Percentiles rank a stretch among this genome's conserved stretches.
phyloP scores from a whole-genome alignment of 306 rosid species.

The Prunus mira region DNA sequence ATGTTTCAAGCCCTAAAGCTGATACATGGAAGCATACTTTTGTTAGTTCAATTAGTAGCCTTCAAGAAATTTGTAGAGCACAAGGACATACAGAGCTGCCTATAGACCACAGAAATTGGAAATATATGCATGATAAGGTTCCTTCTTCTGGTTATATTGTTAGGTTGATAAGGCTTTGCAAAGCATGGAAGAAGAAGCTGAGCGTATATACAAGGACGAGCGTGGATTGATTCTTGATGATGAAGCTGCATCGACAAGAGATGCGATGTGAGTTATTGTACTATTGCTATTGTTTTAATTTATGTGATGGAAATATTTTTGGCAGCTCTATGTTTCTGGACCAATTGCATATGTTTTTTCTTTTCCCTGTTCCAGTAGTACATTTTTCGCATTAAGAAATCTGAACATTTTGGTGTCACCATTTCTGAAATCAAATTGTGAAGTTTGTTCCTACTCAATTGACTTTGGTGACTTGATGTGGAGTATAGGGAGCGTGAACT shows the following conservation, averaged over 20 bases:
- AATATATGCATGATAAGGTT: not conserved
- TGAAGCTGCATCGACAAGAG: conserved; percentile 96
- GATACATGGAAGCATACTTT: not conserved
- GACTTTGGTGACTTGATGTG: not conserved
- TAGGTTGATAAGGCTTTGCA: conserved; percentile 90
- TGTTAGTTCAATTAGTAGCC: not conserved
- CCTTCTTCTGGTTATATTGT: conserved; percentile 11
- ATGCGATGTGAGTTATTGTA: conserved; percentile 78
- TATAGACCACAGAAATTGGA: not conserved
- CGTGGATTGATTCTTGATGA: conserved; percentile 77
- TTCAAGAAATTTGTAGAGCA: not conserved
- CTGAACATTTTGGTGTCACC: not conserved
- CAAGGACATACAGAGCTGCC: not conserved
- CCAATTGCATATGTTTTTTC: not conserved
- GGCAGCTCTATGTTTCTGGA: not conserved
- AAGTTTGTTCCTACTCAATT: not conserved
- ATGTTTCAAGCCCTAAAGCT: not conserved
- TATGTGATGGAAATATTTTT: not conserved
- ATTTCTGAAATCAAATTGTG: not conserved
- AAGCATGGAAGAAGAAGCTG: conserved; percentile 93
- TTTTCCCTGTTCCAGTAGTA: not conserved
- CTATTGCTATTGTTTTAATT: conserved; percentile 2
- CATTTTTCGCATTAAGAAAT: not conserved
- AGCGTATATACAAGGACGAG: conserved; percentile 90
- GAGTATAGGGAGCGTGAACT: not conserved